Base-by-base conservation (phyloP, 768 basidiomycete genomes). In the Leucocoprinus sp. region DNA sequence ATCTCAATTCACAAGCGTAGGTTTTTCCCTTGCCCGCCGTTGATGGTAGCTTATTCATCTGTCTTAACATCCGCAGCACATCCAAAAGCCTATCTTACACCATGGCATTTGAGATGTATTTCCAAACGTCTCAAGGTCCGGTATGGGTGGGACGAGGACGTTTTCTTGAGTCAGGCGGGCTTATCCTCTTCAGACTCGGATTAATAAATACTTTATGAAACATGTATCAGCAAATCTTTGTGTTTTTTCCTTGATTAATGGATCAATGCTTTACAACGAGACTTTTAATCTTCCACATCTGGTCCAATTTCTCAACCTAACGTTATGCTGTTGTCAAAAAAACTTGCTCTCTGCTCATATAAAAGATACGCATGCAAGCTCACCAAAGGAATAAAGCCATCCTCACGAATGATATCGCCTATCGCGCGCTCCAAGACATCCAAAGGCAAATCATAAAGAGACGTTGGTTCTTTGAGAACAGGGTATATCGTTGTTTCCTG, bases 1-100 rank as follows among this genome's bases (percentile, higher is more conserved):
- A 84, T 90, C 52, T 79, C 74, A 2, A 76, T 90, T 61, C 86
- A 90, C 57, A 87, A 78, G 60, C 85, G 85, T 84, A 59, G 54
- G 69, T 57, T 14, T 48, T 8, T 50, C 41, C 9, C 14, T 14
- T 23, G 24, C 38, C 37, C 12, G 21, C 29, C 6, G 11, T 29
- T 34, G n/a, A n/a, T n/a, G n/a, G 26, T 49, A 24, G 14, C 33
- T n/a, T 41, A 54, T 12, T 45, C 43, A 54, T 17, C 39, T n/a
- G 35, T 27, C 42, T 31, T 35, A n/a, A 17, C 29, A 51, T 35
- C 41, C 31, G 31, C 52, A 87, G 84, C 86, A 11, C 85, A 90
- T 55, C 86, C 86, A 17, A 82, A 86, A 59, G 62, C 81, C 2
- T 84, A 82, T 3, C 55, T 88, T 8, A 60, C 72, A 2, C 71